Conservation (phyloP, 2,329 filamentous ascomycete genomes). For the Fusarium napiforme region DNA sequence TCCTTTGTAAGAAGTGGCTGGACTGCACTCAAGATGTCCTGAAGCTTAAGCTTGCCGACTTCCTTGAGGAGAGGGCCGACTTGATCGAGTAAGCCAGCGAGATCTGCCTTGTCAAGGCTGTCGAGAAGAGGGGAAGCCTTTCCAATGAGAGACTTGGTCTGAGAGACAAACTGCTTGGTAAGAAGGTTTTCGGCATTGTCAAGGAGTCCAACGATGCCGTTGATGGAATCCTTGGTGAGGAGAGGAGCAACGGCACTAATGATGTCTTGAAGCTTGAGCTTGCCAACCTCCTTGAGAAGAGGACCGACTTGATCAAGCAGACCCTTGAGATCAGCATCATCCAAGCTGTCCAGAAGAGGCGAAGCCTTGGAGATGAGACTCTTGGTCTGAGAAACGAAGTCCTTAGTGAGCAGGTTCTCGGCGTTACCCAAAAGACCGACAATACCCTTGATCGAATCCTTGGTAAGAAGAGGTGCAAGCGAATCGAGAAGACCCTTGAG, state of each 20-base stretch:
- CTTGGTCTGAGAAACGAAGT: constrained; percentile 43
- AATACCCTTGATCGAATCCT: constrained; percentile 46
- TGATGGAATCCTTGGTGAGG: constrained; percentile 47
- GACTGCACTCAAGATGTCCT: constrained; percentile 44
- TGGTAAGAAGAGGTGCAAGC: constrained; percentile 45
- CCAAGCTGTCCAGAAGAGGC: constrained; percentile 49
- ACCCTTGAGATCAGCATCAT: constrained; percentile 49
- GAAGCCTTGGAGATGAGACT: constrained; percentile 42
- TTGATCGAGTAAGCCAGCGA: constrained; percentile 48
- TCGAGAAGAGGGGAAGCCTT: constrained; percentile 48
- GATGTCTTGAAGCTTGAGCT: constrained; percentile 47
- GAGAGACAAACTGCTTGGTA: constrained; percentile 43
- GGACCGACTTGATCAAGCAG: constrained; percentile 48
- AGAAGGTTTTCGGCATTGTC: constrained; percentile 47
- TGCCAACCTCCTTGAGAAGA: constrained; percentile 47
- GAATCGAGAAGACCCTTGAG: constrained; percentile 44
- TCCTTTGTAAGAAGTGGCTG: constrained; percentile 48
- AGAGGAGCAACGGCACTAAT: constrained; percentile 45
- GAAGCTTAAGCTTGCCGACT: constrained; percentile 47
- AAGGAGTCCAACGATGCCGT: constrained; percentile 49
- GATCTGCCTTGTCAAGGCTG: constrained; percentile 48
- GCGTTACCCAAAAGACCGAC: constrained; percentile 50
- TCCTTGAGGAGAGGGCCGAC: constrained; percentile 49
- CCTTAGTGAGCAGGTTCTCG: constrained; percentile 42
- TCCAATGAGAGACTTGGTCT: constrained; percentile 42